Evolutionary conservation across 371 early-diverging fungal genomes (phyloP).

Genomic region (Chytridium lagenaria): DNA sequence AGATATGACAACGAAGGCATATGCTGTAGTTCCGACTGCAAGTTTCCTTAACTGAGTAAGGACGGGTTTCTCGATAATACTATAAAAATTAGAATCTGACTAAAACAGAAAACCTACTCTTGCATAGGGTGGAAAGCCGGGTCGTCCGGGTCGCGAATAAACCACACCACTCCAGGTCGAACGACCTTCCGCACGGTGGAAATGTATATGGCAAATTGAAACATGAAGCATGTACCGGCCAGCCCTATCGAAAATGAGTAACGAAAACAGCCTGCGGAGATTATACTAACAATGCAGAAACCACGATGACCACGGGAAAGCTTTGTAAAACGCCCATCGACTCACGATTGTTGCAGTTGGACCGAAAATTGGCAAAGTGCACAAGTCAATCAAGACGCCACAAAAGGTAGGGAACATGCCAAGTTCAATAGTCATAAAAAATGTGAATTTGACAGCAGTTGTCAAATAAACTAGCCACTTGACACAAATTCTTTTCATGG

Average conservation of each 20-base stretch:
- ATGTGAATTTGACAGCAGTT: conserved; percentile 48
- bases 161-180: conserved; percentile 94
- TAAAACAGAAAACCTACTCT: conserved; percentile 65
- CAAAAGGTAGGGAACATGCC: conserved; percentile 85
- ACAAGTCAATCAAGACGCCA: conserved; percentile 79
- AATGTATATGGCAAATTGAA: conserved; percentile 84
- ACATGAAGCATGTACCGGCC: conserved; percentile 89
- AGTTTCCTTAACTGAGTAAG: conserved; percentile 79
- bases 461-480: conserved; percentile 33
- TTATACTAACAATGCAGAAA: conserved; percentile 75
- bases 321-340: conserved; percentile 59
- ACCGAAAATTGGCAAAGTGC: conserved; percentile 74
- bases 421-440: conserved; percentile 86
- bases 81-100: not conserved
- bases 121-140: conserved; percentile 90
- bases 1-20: conserved; percentile 70
- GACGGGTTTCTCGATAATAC: conserved; percentile 72
- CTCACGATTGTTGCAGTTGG: conserved; percentile 60
- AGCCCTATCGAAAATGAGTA: conserved; percentile 57
- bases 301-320: conserved; percentile 69
- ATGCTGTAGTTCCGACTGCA: conserved; percentile 76
- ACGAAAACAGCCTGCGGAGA: not conserved
- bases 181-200: conserved; percentile 75
- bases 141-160: conserved; percentile 94
- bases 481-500: conserved; percentile 37